These are phyloP conservation scores for Tuber calosporum DNA, from an alignment of 495 filamentous ascomycete genomes.

Conservation along the genomic window DNA sequence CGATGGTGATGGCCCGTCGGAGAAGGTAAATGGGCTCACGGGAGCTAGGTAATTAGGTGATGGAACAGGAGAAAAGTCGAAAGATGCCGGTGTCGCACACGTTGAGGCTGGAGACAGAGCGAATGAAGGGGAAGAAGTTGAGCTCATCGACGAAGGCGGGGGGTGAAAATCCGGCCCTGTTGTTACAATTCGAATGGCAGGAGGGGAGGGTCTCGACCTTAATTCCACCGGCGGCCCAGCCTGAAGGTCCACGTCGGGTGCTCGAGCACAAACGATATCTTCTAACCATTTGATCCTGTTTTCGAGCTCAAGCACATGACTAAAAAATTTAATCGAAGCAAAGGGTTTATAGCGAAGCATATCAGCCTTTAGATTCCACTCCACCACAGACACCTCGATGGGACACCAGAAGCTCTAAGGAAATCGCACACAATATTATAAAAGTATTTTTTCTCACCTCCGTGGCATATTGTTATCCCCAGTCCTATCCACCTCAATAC, in stretches of 20 bases:
- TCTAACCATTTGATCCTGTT: slow-evolving; percentile 42
- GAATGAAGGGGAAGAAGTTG: slow-evolving; percentile 37
- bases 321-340: slow-evolving; percentile 11
- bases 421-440: slow-evolving; percentile 7
- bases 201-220: slow-evolving; percentile 37
- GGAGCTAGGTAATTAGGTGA: slow-evolving; percentile 38
- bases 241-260: slow-evolving; percentile 32
- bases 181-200: slow-evolving; percentile 41
- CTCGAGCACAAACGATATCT: slow-evolving; percentile 24
- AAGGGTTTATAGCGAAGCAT: neutral
- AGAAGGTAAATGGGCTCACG: slow-evolving; percentile 39
- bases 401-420: neutral
- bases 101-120: slow-evolving; percentile 38
- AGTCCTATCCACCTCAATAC: slow-evolving; percentile 40
- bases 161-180: slow-evolving; percentile 40
- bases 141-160: slow-evolving; percentile 30
- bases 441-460: slow-evolving; percentile 34
- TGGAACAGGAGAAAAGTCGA: slow-evolving; percentile 37
- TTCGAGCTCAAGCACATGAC: slow-evolving; percentile 41
- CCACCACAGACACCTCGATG: neutral
- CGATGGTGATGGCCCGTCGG: slow-evolving; percentile 35
- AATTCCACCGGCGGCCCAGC: slow-evolving; percentile 38
- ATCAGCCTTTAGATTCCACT: neutral
- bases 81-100: slow-evolving; percentile 39
- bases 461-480: slow-evolving; percentile 41